These are phyloP conservation scores for Pleurostoma richardsiae DNA, from an alignment of 2,329 filamentous ascomycete genomes.

Conservation along the genomic window DNA sequence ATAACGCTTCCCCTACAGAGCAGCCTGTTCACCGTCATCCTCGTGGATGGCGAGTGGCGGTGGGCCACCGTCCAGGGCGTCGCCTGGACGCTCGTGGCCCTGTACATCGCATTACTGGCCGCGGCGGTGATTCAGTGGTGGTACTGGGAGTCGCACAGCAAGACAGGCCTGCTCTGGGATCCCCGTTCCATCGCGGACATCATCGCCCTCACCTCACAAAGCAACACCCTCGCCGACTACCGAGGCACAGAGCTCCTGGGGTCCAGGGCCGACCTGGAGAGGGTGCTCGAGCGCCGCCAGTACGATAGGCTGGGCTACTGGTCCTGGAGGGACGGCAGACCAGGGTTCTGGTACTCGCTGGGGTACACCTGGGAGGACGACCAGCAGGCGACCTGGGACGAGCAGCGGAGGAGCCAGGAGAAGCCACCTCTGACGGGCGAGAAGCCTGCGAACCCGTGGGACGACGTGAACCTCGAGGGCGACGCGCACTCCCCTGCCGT, in stretches of 20 bases:
- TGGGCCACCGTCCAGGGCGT: conserved; percentile 78
- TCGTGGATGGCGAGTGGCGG: conserved; percentile 57
- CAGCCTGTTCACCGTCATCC: conserved; percentile 64
- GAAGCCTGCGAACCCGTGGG: conserved; percentile 10
- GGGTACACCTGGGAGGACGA: conserved; percentile 32
- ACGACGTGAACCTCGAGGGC: conserved; percentile 24
- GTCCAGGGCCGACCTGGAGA: conserved; percentile 44
- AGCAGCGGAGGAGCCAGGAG: conserved; percentile 2
- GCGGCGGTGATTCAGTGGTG: conserved; percentile 53
- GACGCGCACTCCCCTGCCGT: conserved; percentile 45
- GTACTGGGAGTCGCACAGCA: conserved; percentile 55
- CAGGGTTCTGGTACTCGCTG: conserved; percentile 72
- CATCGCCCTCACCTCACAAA: conserved; percentile 70
- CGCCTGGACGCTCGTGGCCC: conserved; percentile 69
- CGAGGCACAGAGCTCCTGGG: conserved; percentile 59
- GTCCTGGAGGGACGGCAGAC: conserved; percentile 60
- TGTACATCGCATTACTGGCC: conserved; percentile 65
- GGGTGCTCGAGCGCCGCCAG: conserved; percentile 49
- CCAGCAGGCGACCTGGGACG: background rate
- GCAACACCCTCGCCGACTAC: conserved; percentile 73
- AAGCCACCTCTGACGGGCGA: conserved; percentile 4
- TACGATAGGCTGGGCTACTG: conserved; percentile 81
- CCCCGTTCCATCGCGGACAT: conserved; percentile 77
- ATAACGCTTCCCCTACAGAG: conserved; percentile 80
- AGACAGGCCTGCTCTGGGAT: conserved; percentile 82